Percentiles rank a stretch among this genome's conserved stretches.
phyloP scores from a whole-genome alignment of 169 alveolate species.

The Neospora caninum region DNA sequence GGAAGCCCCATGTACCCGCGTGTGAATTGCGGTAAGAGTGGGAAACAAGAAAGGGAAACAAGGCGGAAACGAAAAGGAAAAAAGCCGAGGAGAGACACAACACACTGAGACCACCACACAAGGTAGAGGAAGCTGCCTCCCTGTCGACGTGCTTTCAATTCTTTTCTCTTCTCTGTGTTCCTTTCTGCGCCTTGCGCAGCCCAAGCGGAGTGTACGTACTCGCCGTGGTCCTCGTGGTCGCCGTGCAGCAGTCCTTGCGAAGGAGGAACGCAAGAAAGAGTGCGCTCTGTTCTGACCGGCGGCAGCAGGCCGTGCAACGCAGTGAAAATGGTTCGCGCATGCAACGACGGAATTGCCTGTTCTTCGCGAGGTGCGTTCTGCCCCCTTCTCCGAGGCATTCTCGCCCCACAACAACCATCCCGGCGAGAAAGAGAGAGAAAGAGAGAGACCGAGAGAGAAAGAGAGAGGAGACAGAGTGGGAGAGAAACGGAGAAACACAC shows the following conservation, averaged over 20 bases:
- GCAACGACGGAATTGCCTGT: background rate
- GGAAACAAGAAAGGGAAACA: background rate
- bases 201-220: background rate
- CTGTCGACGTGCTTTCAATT: too few species aligned
- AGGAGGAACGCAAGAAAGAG: background rate
- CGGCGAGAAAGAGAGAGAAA: too few species aligned
- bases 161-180: background rate
- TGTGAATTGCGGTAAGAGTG: background rate
- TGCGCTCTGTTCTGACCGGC: background rate
- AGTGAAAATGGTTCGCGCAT: background rate
- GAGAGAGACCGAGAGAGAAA: too few species aligned
- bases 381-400: background rate
- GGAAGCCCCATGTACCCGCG: conserved; percentile 19
- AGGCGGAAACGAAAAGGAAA: too few species aligned
- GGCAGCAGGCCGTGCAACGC: background rate
- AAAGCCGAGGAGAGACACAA: too few species aligned
- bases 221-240: conserved; percentile 35
- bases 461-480: too few species aligned
- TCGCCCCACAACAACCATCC: too few species aligned
- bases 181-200: background rate
- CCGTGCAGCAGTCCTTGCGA: conserved; percentile 21
- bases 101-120: too few species aligned
- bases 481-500: too few species aligned
- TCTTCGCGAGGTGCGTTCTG: background rate
- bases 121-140: too few species aligned